These are phyloP conservation scores for Hymenoscyphus linearis DNA, from an alignment of 2,329 filamentous ascomycete genomes.

Conservation along the genomic window DNA sequence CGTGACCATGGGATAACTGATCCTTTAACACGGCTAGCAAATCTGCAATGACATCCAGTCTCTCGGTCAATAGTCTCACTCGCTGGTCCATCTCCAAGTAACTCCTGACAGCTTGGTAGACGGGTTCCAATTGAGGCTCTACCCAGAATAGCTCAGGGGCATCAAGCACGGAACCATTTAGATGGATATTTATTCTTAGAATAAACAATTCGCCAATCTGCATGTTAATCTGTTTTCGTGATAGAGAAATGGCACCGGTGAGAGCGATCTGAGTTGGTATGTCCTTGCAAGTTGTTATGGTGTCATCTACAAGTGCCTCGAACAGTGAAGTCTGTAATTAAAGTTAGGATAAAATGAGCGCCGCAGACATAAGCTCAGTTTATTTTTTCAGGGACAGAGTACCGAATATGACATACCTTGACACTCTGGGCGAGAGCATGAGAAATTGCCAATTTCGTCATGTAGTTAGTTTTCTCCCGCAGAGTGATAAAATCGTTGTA, in stretches of 20 bases:
- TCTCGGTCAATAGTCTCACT: slow-evolving; percentile 80
- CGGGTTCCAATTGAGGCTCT: slow-evolving; percentile 91
- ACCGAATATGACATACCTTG: slow-evolving; percentile 51
- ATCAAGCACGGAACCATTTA: slow-evolving; percentile 94
- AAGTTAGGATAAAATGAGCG: background rate
- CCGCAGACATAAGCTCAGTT: background rate
- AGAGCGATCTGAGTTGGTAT: slow-evolving; percentile 88
- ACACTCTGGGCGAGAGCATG: slow-evolving; percentile 94
- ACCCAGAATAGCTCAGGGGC: slow-evolving; percentile 98
- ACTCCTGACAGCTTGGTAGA: slow-evolving; percentile 90
- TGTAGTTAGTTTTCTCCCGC: slow-evolving; percentile 91
- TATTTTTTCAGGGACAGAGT: background rate
- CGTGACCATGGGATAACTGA: slow-evolving; percentile 88
- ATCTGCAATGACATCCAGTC: slow-evolving; percentile 89
- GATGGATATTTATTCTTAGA: slow-evolving; percentile 92
- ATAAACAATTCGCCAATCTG: slow-evolving; percentile 99
- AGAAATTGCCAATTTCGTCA: slow-evolving; percentile 95
- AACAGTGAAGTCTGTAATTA: slow-evolving; percentile 76
- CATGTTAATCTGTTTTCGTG: slow-evolving; percentile 93
- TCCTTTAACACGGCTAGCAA: slow-evolving; percentile 90
- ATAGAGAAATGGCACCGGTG: slow-evolving; percentile 87
- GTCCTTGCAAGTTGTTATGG: slow-evolving; percentile 87
- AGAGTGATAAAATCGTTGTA: slow-evolving; percentile 99
- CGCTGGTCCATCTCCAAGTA: slow-evolving; percentile 98
- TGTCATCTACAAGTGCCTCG: slow-evolving; percentile 90